Evolutionary conservation across 495 filamentous ascomycete genomes (phyloP), one percentile per base, ranked within the genome.

Genomic region (Xylaria grammica): DNA sequence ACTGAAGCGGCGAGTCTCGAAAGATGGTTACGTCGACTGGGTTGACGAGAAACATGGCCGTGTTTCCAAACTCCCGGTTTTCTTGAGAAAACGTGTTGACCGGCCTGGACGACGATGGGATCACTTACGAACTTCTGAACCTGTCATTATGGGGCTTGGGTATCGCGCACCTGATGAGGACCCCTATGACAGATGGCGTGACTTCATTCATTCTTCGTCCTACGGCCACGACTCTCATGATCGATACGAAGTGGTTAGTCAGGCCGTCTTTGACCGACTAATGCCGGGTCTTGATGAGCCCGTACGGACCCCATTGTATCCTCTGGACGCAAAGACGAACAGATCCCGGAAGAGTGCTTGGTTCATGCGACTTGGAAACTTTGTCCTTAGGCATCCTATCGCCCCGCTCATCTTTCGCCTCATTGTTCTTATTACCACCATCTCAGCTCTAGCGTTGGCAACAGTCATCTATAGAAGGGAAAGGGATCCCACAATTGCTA

Each of bases 341-440:
- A 62, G 77, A 84, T 74, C 76, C 74, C 13, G 87, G 84, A 68
- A 83, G 64, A 65, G 64, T 22, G 64, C 67, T 10, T 72, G 59
- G 65, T 54, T 67, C 65, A 83, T 87, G 73, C 77, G 80, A 52
- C 34, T 79, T 27, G 78, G 74, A 70, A 69, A 77, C 19, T 71
- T 75, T 72, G 81, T 94, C 17, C 73, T 98, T 60, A 83, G 86
- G 65, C 93, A 93, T 67, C 91, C 96, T 19, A 87, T 97, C 49
- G 88, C 97, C 8, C 95, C 95, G 0, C 78, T 97, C 57, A 82
- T 89, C 27, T 89, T 97, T 74, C 91, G 95, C 26, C 77, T 94
- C 15, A 90, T 86, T 10, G 92, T 97, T 5, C 87, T 96, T 70
- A 84, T 86, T 34, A 95, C 96, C 62, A 94, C 93, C 1, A 82